phyloP scores from a whole-genome alignment of 108 stramenopile genomes.

The Asterionellopsis glacialis region DNA sequence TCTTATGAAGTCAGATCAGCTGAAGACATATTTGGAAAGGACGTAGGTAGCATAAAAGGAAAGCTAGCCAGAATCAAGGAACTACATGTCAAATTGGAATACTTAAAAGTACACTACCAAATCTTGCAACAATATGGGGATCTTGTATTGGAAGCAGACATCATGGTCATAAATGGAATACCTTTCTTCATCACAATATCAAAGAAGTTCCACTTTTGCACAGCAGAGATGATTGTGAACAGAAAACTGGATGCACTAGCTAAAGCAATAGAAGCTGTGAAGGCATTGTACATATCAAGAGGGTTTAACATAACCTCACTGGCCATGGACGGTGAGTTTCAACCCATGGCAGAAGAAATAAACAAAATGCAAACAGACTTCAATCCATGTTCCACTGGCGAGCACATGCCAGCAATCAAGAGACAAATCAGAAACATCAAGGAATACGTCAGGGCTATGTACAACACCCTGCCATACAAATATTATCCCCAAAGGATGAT shows the following conservation, averaged over 20 bases:
- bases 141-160: conserved; percentile 27
- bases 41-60: conserved; percentile 10
- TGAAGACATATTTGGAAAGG: conserved; percentile 24
- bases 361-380: not conserved
- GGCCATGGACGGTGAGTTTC: conserved; percentile 17
- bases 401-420: too few relatives aligned
- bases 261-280: not conserved
- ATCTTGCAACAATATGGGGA: conserved; percentile 13
- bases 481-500: conserved; percentile 1
- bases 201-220: conserved; percentile 15
- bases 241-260: not conserved
- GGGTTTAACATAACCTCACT: conserved; percentile 1
- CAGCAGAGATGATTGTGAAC: too few relatives aligned
- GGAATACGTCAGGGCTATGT: not conserved
- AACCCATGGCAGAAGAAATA: not conserved
- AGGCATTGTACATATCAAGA: not conserved
- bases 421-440: too few relatives aligned
- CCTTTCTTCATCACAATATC: conserved; percentile 32
- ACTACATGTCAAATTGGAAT: not conserved
- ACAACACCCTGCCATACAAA: too few relatives aligned
- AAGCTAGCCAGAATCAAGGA: not conserved
- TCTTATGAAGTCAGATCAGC: conserved; percentile 19
- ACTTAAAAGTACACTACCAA: not conserved
- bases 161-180: conserved; percentile 28
- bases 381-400: too few relatives aligned